Evolutionary conservation across 2,329 filamentous ascomycete species (phyloP).

Genomic region (Ascochyta koolunga): DNA sequence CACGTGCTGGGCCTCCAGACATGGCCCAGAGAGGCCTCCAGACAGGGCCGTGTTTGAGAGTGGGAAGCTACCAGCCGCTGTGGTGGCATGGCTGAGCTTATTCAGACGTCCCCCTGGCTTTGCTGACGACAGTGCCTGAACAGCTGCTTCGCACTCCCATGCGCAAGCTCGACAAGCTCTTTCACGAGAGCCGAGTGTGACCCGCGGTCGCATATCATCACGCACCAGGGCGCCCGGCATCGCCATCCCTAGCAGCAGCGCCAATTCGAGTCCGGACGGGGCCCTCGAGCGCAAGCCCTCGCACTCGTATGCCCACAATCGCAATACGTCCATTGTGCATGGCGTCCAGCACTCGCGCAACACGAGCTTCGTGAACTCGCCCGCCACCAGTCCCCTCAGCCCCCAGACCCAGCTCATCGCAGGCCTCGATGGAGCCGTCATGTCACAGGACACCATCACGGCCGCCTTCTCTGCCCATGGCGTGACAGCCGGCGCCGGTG

Average conservation of each 20-base stretch:
- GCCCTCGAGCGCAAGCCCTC: constrained; percentile 55
- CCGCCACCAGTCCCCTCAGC: constrained; percentile 80
- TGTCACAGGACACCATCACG: constrained; percentile 49
- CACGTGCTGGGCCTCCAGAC: background rate
- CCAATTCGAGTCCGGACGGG: constrained; percentile 46
- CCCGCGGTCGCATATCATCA: constrained; percentile 54
- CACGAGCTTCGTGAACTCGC: constrained; percentile 80
- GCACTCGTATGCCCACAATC: constrained; percentile 77
- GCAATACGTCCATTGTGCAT: constrained; percentile 96
- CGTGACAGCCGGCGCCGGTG: constrained; percentile 18
- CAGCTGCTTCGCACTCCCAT: constrained; percentile 49
- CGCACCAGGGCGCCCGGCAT: constrained; percentile 52
- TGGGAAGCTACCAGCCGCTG: constrained; percentile 15
- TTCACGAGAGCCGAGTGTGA: constrained; percentile 52
- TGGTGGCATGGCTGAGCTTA: constrained; percentile 29
- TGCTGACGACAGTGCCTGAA: constrained; percentile 41
- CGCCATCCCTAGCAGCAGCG: constrained; percentile 38
- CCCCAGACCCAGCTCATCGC: constrained; percentile 76
- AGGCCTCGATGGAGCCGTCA: constrained; percentile 49
- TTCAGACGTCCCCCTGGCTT: constrained; percentile 26
- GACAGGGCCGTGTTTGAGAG: constrained; percentile 19
- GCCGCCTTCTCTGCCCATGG: constrained; percentile 45
- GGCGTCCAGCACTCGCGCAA: constrained; percentile 91
- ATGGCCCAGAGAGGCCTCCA: background rate
- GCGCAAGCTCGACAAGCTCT: constrained; percentile 48